phyloP scores from a whole-genome alignment of 345 rosid species.

The Rhodamnia rubescens region DNA sequence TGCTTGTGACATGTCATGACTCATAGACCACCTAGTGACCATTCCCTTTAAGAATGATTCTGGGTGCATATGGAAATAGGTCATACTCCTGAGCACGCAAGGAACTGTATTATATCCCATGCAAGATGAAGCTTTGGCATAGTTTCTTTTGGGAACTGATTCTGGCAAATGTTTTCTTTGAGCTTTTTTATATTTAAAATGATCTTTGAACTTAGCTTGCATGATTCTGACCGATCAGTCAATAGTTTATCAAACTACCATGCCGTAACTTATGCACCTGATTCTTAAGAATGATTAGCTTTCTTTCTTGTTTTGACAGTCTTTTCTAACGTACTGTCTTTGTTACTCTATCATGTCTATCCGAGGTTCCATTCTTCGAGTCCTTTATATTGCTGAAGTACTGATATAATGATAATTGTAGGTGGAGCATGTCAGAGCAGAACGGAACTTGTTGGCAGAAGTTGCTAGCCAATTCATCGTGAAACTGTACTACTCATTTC shows the following conservation, averaged over 20 bases:
- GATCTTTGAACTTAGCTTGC: not conserved
- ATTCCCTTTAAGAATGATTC: not conserved
- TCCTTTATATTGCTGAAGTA: not conserved
- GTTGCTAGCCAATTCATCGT: slow-evolving; percentile 95
- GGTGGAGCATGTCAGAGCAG: slow-evolving; percentile 99
- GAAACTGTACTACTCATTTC: slow-evolving; percentile 92
- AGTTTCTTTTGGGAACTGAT: not conserved
- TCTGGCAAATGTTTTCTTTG: not conserved
- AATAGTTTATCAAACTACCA: not conserved
- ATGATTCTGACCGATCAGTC: not conserved
- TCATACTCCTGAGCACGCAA: not conserved
- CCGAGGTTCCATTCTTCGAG: not conserved
- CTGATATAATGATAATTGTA: slow-evolving; percentile 8
- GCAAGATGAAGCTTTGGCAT: not conserved
- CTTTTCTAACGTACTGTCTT: not conserved
- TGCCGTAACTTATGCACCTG: not conserved
- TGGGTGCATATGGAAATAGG: not conserved
- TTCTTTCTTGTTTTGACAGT: not conserved
- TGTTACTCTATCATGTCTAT: not conserved
- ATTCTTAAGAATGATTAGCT: not conserved
- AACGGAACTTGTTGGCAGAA: slow-evolving; percentile 93
- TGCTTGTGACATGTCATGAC: not conserved
- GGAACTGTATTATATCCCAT: not conserved
- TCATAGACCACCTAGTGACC: not conserved
- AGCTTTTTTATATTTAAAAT: not conserved